phyloP scores from a whole-genome alignment of 352 stramenopile genomes.

The Phytophthora citricola region DNA sequence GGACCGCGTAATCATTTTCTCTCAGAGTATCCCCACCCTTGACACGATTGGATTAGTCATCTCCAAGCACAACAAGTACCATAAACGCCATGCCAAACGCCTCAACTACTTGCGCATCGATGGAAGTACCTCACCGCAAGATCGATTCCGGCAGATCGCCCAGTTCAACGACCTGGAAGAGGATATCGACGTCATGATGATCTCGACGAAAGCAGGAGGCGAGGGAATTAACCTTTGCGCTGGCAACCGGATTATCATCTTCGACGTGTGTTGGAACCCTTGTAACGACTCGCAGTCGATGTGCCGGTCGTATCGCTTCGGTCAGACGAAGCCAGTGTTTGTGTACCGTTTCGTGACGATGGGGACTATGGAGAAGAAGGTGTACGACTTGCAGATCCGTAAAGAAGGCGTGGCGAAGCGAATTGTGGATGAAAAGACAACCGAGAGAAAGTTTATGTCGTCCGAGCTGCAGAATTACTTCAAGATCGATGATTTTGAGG shows the following conservation, averaged over 20 bases:
- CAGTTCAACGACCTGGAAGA: slow-evolving; percentile 88
- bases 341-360: slow-evolving; percentile 93
- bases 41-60: slow-evolving; percentile 85
- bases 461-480: slow-evolving; percentile 89
- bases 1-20: slow-evolving; percentile 91
- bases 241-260: slow-evolving; percentile 92
- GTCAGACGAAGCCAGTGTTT: slow-evolving; percentile 92
- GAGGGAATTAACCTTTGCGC: slow-evolving; percentile 91
- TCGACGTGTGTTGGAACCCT: slow-evolving; percentile 93
- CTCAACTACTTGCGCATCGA: slow-evolving; percentile 84
- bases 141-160: slow-evolving; percentile 81
- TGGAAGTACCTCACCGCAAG: slow-evolving; percentile 77
- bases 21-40: slow-evolving; percentile 88
- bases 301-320: slow-evolving; percentile 93
- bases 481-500: slow-evolving; percentile 81
- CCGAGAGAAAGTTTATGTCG: slow-evolving; percentile 84
- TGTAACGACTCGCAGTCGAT: slow-evolving; percentile 93
- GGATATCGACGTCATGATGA: slow-evolving; percentile 86
- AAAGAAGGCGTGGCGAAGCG: slow-evolving; percentile 91
- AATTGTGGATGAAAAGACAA: slow-evolving; percentile 89
- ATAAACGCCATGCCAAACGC: slow-evolving; percentile 53
- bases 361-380: slow-evolving; percentile 94
- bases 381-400: slow-evolving; percentile 91
- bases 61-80: slow-evolving; percentile 57
- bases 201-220: slow-evolving; percentile 87